A percentile compares a stretch with the other conserved stretches of the same genome.
phyloP scores from a whole-genome alignment of 129 eudicot species.

The Dittrichia graveolens region DNA sequence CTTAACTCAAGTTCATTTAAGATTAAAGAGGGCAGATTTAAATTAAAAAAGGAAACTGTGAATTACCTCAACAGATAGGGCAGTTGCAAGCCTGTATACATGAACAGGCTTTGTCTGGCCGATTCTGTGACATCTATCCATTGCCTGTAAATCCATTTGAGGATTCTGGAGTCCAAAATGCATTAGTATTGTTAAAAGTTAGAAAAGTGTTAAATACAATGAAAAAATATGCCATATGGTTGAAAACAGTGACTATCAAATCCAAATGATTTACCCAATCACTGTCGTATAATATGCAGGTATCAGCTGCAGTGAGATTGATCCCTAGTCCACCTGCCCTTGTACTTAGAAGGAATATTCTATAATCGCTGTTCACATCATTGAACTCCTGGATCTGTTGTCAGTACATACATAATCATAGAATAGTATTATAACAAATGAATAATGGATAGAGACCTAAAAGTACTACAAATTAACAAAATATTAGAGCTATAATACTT shows the following conservation, averaged over 20 bases:
- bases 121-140: conserved; percentile 98
- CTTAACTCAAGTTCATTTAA: background rate
- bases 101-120: conserved; percentile 99
- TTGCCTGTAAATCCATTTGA: conserved; percentile 99
- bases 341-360: conserved; percentile 87
- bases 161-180: conserved; percentile 72
- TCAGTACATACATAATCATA: background rate
- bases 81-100: conserved; percentile 96
- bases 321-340: conserved; percentile 99
- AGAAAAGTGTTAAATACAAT: background rate
- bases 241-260: background rate
- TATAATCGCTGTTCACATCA: conserved; percentile 54
- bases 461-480: no score
- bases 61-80: conserved; percentile 84
- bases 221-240: background rate
- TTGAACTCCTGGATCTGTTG: conserved; percentile 89
- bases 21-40: background rate
- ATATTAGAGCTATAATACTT: background rate
- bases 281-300: conserved; percentile 92
- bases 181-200: conserved; percentile 1
- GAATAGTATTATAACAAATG: background rate
- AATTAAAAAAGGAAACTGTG: no score
- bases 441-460: background rate
- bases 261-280: conserved; percentile 71
- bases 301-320: conserved; percentile 96